A percentile compares a stretch with the other conserved stretches of the same genome.
These are phyloP conservation scores for Rugonectria rugulosa DNA, from an alignment of 2,329 filamentous ascomycete species.

Conservation along the genomic window DNA sequence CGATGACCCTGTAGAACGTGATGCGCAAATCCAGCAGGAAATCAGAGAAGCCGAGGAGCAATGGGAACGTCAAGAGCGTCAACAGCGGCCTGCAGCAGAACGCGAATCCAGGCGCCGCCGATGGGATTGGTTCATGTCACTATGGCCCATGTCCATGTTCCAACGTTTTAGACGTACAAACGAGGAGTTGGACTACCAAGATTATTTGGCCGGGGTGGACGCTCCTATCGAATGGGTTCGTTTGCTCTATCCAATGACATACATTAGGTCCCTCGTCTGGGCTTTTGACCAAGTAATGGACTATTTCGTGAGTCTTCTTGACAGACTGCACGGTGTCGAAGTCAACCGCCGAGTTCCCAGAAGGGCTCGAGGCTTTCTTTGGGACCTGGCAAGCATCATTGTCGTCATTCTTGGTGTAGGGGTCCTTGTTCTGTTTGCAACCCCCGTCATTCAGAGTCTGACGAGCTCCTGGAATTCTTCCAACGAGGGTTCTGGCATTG, in stretches of 20 bases:
- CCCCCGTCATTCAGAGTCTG: conserved; percentile 4
- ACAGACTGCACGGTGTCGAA: conserved; percentile 20
- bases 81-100: background rate
- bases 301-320: conserved; percentile 23
- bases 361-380: background rate
- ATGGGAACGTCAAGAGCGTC: conserved; percentile 19
- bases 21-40: conserved; percentile 29
- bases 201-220: conserved; percentile 16
- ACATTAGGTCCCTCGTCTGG: conserved; percentile 38
- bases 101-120: conserved; percentile 26
- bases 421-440: background rate
- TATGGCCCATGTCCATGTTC: conserved; percentile 27
- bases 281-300: conserved; percentile 32
- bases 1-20: conserved; percentile 22
- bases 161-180: background rate
- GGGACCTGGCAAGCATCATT: conserved; percentile 1
- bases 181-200: conserved; percentile 12
- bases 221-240: conserved; percentile 33
- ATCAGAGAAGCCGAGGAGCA: conserved; percentile 30
- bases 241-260: conserved; percentile 43
- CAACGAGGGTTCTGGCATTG: conserved; percentile 9
- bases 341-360: conserved; percentile 1
- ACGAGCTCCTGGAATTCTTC: too few relatives aligned
- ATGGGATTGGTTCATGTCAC: conserved; percentile 33
- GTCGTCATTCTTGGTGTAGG: conserved; percentile 9